These are phyloP conservation scores for Collybia nuda DNA, from an alignment of 768 basidiomycete species.

Conservation along the genomic window DNA sequence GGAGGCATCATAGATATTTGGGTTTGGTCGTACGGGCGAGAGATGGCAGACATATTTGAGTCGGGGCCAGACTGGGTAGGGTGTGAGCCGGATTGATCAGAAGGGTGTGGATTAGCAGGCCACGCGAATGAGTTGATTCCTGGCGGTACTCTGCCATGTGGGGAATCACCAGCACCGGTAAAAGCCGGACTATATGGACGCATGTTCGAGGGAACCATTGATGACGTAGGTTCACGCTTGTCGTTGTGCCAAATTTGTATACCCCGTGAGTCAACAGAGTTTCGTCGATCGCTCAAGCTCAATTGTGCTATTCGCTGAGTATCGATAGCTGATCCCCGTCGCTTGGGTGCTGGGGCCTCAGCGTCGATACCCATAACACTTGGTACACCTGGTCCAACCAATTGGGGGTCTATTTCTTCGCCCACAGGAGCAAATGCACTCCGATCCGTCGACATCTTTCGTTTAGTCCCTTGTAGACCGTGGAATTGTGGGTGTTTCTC, in stretches of 20 bases:
- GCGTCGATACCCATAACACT: slow-evolving; percentile 57
- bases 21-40: slow-evolving; percentile 50
- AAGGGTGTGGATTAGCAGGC: slow-evolving; percentile 47
- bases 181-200: slow-evolving; percentile 55
- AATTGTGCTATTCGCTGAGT: slow-evolving; percentile 74
- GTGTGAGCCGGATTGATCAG: slow-evolving; percentile 31
- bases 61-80: slow-evolving; percentile 46
- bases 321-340: slow-evolving; percentile 82
- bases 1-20: slow-evolving; percentile 55
- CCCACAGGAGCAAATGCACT: slow-evolving; percentile 46
- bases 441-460: slow-evolving; percentile 80
- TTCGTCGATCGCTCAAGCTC: slow-evolving; percentile 75
- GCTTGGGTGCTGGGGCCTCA: slow-evolving; percentile 74
- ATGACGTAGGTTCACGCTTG: slow-evolving; percentile 73
- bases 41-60: slow-evolving; percentile 37
- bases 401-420: slow-evolving; percentile 66
- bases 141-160: slow-evolving; percentile 61
- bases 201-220: slow-evolving; percentile 60
- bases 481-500: slow-evolving; percentile 41
- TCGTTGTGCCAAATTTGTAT: slow-evolving; percentile 55
- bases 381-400: slow-evolving; percentile 67
- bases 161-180: slow-evolving; percentile 53
- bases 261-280: slow-evolving; percentile 69
- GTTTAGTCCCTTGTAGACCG: slow-evolving; percentile 65
- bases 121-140: slow-evolving; percentile 74